Evolutionary conservation across 2,329 filamentous ascomycete genomes (phyloP).

Genomic region (Thielaviopsis musarum): DNA sequence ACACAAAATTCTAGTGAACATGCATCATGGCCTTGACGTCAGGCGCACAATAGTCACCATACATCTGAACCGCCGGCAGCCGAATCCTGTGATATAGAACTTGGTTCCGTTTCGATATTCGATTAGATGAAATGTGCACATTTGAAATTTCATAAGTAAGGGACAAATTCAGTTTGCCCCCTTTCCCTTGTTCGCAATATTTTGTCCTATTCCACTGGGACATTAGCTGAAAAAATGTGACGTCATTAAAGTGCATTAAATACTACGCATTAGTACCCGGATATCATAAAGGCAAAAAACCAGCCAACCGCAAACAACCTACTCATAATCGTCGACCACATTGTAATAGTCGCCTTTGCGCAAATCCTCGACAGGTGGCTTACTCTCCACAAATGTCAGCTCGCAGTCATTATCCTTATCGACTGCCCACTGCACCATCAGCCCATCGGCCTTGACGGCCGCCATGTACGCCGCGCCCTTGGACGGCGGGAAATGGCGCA

Average conservation of each 20-base stretch:
- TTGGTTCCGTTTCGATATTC: too few relatives aligned
- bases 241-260: background rate
- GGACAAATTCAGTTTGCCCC: too few relatives aligned
- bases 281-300: background rate
- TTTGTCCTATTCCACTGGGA: too few relatives aligned
- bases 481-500: slow-evolving; percentile 9
- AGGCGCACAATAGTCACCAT: too few relatives aligned
- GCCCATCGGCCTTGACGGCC: slow-evolving; percentile 1
- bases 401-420: slow-evolving; percentile 10
- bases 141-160: too few relatives aligned
- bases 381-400: slow-evolving; percentile 11
- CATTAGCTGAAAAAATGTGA: too few relatives aligned
- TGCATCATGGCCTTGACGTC: too few relatives aligned
- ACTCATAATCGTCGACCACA: slow-evolving; percentile 5
- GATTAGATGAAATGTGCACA: too few relatives aligned
- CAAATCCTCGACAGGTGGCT: slow-evolving; percentile 3
- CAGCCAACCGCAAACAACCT: background rate
- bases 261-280: background rate
- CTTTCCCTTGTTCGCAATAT: too few relatives aligned
- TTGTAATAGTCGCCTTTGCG: slow-evolving; percentile 9
- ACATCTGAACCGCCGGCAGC: too few relatives aligned
- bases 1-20: too few relatives aligned
- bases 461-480: slow-evolving; percentile 8
- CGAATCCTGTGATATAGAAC: too few relatives aligned
- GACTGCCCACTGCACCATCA: slow-evolving; percentile 10